Conservation (phyloP, 1,284 basidiomycete genomes). For the Heterobasidion parviporum region DNA sequence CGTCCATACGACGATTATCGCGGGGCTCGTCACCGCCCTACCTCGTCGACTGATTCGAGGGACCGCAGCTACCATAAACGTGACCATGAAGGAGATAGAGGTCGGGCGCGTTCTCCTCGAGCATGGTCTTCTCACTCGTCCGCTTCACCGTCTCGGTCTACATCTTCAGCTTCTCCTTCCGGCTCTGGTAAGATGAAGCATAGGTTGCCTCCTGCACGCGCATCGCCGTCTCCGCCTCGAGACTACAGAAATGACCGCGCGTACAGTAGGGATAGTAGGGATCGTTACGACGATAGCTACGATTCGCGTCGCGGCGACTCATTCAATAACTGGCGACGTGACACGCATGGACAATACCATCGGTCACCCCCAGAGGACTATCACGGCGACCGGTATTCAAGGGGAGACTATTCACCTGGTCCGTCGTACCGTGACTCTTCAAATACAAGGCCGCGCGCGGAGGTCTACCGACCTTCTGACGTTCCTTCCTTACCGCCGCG, state of each 20-base stretch:
- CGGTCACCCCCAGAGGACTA: conserved; percentile 18
- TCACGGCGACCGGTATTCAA: conserved; percentile 22
- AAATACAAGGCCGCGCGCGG: not conserved
- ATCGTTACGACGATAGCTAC: conserved; percentile 2
- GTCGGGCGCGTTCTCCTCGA: conserved; percentile 3
- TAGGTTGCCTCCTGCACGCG: conserved; percentile 27
- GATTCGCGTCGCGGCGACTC: conserved; percentile 2
- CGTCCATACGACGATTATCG: not conserved
- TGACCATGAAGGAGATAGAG: conserved; percentile 5
- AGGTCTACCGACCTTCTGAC: not conserved
- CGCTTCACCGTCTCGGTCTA: conserved; percentile 10
- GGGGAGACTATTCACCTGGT: conserved; percentile 8
- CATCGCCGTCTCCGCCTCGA: conserved; percentile 25
- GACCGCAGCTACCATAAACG: not conserved
- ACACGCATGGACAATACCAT: conserved; percentile 7
- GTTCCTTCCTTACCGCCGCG: conserved; percentile 6
- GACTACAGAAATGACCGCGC: conserved; percentile 2
- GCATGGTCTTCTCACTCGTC: conserved; percentile 4
- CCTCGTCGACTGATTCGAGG: not conserved
- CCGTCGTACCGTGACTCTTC: conserved; percentile 6
- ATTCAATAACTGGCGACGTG: conserved; percentile 5
- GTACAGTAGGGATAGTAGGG: conserved; percentile 4
- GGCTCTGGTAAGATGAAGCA: conserved; percentile 27
- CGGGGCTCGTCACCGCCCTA: not conserved
- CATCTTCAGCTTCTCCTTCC: conserved; percentile 27